These are phyloP conservation scores for Aurifilum marmelostoma DNA, from an alignment of 2,329 filamentous ascomycete species.

Conservation along the genomic window DNA sequence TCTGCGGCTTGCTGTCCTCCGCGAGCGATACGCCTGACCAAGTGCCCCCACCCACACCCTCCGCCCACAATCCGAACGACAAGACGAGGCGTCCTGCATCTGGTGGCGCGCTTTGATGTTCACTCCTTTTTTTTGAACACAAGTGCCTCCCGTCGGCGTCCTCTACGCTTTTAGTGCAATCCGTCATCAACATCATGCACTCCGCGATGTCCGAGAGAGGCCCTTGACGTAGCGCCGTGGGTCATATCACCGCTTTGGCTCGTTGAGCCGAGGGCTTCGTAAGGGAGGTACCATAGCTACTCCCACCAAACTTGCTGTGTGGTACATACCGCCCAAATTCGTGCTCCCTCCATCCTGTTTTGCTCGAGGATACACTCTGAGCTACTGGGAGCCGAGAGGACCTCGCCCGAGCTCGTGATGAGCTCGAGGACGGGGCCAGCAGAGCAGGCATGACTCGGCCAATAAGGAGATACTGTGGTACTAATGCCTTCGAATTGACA, in stretches of 20 bases:
- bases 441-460: slow-evolving; percentile 11
- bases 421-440: background rate
- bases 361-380: background rate
- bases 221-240: background rate
- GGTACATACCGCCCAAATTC: background rate
- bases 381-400: background rate
- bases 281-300: background rate
- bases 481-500: background rate
- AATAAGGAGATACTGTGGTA: background rate
- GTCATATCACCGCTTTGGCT: background rate
- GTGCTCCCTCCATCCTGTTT: background rate
- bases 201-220: background rate
- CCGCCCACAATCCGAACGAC: background rate
- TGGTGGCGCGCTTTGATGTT: background rate
- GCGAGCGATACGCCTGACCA: background rate
- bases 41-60: background rate
- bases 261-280: background rate
- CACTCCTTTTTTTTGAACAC: background rate
- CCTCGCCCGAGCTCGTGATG: background rate
- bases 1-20: slow-evolving; percentile 5
- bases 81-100: background rate
- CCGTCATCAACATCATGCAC: background rate
- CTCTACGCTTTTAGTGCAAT: background rate
- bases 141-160: background rate
- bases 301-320: background rate